Base-by-base conservation (phyloP, 805 yeast genomes). In the Candida mattraensis region DNA sequence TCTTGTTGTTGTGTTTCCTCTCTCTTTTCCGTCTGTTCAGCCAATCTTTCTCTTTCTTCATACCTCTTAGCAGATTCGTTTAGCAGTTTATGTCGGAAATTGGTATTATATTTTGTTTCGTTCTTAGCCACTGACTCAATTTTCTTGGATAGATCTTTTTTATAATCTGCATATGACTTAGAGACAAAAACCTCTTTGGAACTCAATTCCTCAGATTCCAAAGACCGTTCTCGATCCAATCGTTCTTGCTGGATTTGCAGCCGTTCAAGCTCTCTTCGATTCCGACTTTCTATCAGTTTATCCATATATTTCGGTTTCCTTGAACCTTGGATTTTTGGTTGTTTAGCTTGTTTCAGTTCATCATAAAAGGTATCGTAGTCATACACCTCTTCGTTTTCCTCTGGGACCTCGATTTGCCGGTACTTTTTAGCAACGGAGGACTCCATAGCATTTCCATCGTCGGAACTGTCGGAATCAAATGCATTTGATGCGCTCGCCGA, bases 291-390 rank as follows among this genome's bases (percentile, higher is more conserved):
- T 11, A 74, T 48, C 7, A 79, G 48, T 4, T 51, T 56, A 2
- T 51, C 57, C 35, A 78, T 63, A 40, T 73, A 71, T 37, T 58
- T 59, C 2, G 47, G 30, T 13, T 37, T 40, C 21, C 30, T 18
- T 7, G 39, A 66, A 45, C 30, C 54, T 43, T 18, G 17, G 18
- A 45, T 22, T 6, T 40, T 40, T 24, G 51, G 47, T 13, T 57
- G 53, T 12, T 51, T 47, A 18, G 45, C 40, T 7, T 37, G 33
- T 31, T 67, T 64, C 50, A 73, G 64, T 3, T 56, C 53, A 25
- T 73, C 80, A 37, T 67, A 69, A 1, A 66, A 68, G 30, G 68
- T 77, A 39, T 73, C 80, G 42, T 70, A 74, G 10, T 60, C 64
- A 40, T 63, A 70, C 11, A 39, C 35, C 7, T 18, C 15, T 12